Base-by-base conservation (phyloP, 2,329 filamentous ascomycete genomes). In the Chaetomium globosum region DNA sequence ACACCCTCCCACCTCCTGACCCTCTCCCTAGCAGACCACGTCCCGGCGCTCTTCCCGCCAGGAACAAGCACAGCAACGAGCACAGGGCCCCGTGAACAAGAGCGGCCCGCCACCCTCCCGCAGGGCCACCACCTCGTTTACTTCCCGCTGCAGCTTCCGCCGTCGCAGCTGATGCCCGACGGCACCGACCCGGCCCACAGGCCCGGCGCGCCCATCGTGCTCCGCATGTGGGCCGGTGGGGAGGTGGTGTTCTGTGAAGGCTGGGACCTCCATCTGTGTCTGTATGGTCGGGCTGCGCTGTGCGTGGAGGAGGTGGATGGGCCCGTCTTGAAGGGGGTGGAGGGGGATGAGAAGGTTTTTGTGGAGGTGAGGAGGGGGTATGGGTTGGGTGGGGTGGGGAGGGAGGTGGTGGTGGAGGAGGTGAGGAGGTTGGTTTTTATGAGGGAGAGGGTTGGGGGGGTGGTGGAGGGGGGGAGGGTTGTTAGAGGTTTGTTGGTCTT, bases 191-290 rank as follows among this genome's bases (percentile, higher is more conserved):
- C 85, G 4, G 81, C 89, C 61, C 92, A 97, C 74, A 88, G 83
- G 28, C 94, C 94, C 0, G 91, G 89, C 1, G 74, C 75, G 4
- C 87, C 88, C 1, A 97, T 91, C 75, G 83, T 83, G 59, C 85
- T 91, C 26, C 87, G 95, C 21, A 87, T 99, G 80, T 99, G 95
- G 95, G 92, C 91, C 16, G 93, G 93, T 36, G 95, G 94, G 0
- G 83, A 83, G 49, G 77, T 97, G 9, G 74, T 74, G 1, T 90
- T 91, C 70, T 76, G 77, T 21, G 65, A 36, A 6, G 72, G 71
- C 3, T 76, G 73, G 54, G 60, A 53, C 6, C 8, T n/a, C 9
- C 2, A 0, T 1, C 63, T 85, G 65, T 52, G 65, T 6, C 69
- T 85, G 3, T 77, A 83, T 61, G 77, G 78, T 3, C 62, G 77